A percentile compares a stretch with the other conserved stretches of the same genome.
phyloP scores from a whole-genome alignment of 192 early-diverging fungal species.

The Obelidium mucronatum region DNA sequence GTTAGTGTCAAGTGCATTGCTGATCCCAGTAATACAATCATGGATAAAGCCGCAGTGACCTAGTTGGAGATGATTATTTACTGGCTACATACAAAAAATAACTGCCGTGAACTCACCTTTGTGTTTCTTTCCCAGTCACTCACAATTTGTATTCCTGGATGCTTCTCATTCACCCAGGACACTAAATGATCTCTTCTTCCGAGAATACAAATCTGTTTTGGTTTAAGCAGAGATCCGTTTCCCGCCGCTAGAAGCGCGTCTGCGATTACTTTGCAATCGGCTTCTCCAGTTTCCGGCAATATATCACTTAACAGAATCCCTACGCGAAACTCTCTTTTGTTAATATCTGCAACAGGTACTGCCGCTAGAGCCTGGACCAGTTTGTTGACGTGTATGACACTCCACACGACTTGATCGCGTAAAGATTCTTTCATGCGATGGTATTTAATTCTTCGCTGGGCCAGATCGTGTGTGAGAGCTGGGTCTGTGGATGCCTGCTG shows the following conservation, averaged over 20 bases:
- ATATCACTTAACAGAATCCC: constrained; percentile 21
- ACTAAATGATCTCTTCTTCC: constrained; percentile 15
- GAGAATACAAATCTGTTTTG: constrained; percentile 17
- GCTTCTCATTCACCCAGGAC: neutral
- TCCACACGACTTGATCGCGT: constrained; percentile 32
- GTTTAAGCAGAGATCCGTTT: neutral
- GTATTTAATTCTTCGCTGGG: neutral
- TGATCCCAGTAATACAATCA: constrained; percentile 13
- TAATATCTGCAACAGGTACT: neutral
- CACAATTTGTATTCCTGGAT: constrained; percentile 5
- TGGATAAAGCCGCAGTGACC: neutral
- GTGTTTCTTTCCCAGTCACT: constrained; percentile 23
- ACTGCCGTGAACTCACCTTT: neutral
- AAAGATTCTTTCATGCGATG: constrained; percentile 33
- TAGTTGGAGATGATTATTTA: neutral
- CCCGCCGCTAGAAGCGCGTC: constrained; percentile 7
- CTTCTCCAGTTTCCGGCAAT: constrained; percentile 29
- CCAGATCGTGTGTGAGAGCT: neutral
- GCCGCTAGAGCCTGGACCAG: neutral
- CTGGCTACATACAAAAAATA: neutral
- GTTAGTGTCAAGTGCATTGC: constrained; percentile 28
- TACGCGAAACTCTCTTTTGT: constrained; percentile 18
- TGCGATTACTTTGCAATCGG: constrained; percentile 15
- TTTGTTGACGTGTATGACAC: neutral
- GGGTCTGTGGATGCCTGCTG: neutral